A percentile compares a stretch with the other conserved stretches of the same genome.
phyloP scores from a whole-genome alignment of 176 grass and related monocot genomes.

The Rhipidocladum racemiflorum region DNA sequence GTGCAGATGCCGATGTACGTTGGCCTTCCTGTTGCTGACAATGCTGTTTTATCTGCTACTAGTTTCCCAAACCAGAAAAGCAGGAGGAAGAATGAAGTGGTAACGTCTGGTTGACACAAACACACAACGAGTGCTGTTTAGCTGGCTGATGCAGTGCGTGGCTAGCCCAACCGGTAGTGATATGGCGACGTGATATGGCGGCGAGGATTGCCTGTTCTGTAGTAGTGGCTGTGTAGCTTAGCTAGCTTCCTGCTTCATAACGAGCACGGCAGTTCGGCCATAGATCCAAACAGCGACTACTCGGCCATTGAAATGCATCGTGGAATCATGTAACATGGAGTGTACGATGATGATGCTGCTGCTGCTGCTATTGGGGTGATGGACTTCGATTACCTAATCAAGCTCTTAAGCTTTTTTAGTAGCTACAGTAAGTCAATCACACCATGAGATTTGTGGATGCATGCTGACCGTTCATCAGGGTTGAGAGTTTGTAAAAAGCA shows the following conservation, averaged over 20 bases:
- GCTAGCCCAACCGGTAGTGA: too few relatives aligned
- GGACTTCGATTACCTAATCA: constrained; percentile 28
- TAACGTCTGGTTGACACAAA: constrained; percentile 38
- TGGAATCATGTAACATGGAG: neutral
- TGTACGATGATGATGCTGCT: neutral
- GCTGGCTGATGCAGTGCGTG: constrained; percentile 33
- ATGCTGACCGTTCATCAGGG: neutral
- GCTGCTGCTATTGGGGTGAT: too few relatives aligned
- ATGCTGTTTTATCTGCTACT: constrained; percentile 31
- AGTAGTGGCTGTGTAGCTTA: neutral
- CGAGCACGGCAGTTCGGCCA: constrained; percentile 1
- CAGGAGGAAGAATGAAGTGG: neutral
- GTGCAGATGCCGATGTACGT: neutral
- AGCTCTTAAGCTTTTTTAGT: neutral
- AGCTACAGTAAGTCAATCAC: neutral
- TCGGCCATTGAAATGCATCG: neutral
- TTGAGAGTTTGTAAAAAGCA: neutral
- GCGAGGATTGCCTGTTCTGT: too few relatives aligned
- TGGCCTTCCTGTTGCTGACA: constrained; percentile 38
- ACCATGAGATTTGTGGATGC: neutral
- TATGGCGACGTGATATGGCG: too few relatives aligned
- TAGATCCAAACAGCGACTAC: neutral
- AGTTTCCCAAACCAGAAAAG: constrained; percentile 31
- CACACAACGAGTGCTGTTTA: constrained; percentile 16
- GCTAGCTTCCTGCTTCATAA: neutral